phyloP scores from a whole-genome alignment of 441 rosid genomes.

The Brassica balearica region DNA sequence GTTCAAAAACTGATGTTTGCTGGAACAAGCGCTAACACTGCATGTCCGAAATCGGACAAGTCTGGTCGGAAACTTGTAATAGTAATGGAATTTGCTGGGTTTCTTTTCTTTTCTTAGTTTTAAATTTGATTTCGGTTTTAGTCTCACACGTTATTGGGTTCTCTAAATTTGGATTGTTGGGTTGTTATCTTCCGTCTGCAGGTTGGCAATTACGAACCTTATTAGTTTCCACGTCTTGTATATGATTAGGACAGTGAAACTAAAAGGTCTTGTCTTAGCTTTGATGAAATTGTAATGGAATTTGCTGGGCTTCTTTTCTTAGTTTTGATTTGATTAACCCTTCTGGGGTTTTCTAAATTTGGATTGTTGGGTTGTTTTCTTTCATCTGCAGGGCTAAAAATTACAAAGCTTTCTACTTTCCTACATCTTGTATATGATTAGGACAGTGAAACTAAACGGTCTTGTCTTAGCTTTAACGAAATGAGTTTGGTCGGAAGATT shows the following conservation, averaged over 20 bases:
- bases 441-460: conserved; percentile 2
- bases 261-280: not conserved
- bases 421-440: conserved; percentile 33
- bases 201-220: conserved; percentile 30
- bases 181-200: conserved; percentile 38
- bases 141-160: not conserved
- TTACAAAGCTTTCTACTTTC: conserved; percentile 14
- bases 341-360: conserved; percentile 22
- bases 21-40: conserved; percentile 13
- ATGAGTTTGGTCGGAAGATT: conserved; percentile 92
- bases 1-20: conserved; percentile 28
- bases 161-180: conserved; percentile 36
- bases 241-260: conserved; percentile 30
- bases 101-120: not conserved
- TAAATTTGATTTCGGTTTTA: not conserved
- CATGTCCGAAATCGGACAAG: conserved; percentile 25
- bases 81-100: not conserved
- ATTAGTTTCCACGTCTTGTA: conserved; percentile 16
- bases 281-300: not conserved
- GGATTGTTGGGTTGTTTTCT: conserved; percentile 37
- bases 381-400: conserved; percentile 35
- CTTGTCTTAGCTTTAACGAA: conserved; percentile 36
- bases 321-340: not conserved
- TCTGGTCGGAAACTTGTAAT: conserved; percentile 25
- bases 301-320: conserved; percentile 7